Conservation (phyloP, 2,329 filamentous ascomycete species). For the Claviceps pazoutovae region DNA sequence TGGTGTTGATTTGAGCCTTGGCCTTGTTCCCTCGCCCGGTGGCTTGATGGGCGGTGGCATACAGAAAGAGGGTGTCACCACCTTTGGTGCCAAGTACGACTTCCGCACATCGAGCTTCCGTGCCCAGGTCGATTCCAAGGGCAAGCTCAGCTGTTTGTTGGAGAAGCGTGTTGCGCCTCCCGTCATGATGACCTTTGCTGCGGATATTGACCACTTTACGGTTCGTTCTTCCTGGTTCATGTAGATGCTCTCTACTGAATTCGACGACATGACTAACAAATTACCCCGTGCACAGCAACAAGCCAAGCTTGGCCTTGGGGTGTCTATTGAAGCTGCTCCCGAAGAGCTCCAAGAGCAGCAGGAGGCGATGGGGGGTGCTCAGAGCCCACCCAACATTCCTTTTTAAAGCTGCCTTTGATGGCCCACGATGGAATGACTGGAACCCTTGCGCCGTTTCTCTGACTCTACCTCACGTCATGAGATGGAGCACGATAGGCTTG, state of each 20-base stretch:
- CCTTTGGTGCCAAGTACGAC: slow-evolving; percentile 93
- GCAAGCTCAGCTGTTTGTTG: slow-evolving; percentile 80
- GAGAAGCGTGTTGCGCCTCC: slow-evolving; percentile 93
- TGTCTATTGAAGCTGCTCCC: slow-evolving; percentile 74
- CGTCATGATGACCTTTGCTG: slow-evolving; percentile 86
- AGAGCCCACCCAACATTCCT: slow-evolving; percentile 43
- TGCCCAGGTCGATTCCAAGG: slow-evolving; percentile 88
- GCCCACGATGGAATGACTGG: slow-evolving; percentile 5
- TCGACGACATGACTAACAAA: neutral
- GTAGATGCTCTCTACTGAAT: slow-evolving; percentile 10
- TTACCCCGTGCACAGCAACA: slow-evolving; percentile 49
- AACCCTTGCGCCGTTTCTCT: slow-evolving; percentile 8
- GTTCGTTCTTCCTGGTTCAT: slow-evolving; percentile 39
- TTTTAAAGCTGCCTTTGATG: slow-evolving; percentile 32
- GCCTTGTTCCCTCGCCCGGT: slow-evolving; percentile 53
- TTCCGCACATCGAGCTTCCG: slow-evolving; percentile 93
- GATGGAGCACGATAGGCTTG: slow-evolving; percentile 8
- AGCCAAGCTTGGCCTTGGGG: slow-evolving; percentile 86
- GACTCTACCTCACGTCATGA: slow-evolving; percentile 11
- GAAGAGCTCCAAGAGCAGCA: slow-evolving; percentile 83
- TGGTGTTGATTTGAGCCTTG: slow-evolving; percentile 85
- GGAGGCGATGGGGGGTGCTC: slow-evolving; percentile 39
- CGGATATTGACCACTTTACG: slow-evolving; percentile 90
- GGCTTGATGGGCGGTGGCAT: slow-evolving; percentile 62
- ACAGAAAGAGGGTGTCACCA: slow-evolving; percentile 78